phyloP scores from a whole-genome alignment of 805 yeast genomes.

The Brettanomyces anomalus region DNA sequence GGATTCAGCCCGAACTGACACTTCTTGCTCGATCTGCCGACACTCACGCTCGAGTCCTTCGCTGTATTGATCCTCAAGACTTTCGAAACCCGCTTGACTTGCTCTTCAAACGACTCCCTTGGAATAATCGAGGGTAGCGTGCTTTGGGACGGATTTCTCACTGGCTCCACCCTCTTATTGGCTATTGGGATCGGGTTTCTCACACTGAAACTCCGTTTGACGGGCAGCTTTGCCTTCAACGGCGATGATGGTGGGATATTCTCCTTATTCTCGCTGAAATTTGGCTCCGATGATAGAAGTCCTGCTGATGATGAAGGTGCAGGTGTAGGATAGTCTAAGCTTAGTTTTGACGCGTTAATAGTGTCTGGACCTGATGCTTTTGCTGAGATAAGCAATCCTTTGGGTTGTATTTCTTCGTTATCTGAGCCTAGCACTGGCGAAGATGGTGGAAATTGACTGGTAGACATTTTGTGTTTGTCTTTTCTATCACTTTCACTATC shows the following conservation, averaged over 20 bases:
- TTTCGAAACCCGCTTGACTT: not conserved
- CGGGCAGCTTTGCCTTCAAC: constrained; percentile 12
- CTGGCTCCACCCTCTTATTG: constrained; percentile 13
- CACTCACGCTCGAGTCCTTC: constrained; percentile 28
- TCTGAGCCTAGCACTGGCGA: constrained; percentile 21
- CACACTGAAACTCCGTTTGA: too few relatives aligned
- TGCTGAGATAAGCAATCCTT: not conserved
- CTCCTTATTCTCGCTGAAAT: constrained; percentile 9
- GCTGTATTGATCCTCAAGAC: constrained; percentile 27
- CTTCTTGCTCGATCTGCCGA: constrained; percentile 64
- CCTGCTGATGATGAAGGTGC: constrained; percentile 56
- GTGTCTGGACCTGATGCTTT: too few relatives aligned
- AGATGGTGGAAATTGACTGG: constrained; percentile 24
- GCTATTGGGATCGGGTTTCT: too few relatives aligned
- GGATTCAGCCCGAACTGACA: constrained; percentile 43
- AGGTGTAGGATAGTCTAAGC: constrained; percentile 53
- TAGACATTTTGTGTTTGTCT: too few relatives aligned
- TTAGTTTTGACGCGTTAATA: not conserved
- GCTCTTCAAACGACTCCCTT: not conserved
- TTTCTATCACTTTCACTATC: too few relatives aligned
- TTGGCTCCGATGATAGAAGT: constrained; percentile 10
- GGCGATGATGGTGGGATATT: constrained; percentile 29
- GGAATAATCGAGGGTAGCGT: not conserved
- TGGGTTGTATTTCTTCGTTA: constrained; percentile 5
- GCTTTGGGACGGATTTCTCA: constrained; percentile 5